Conservation (phyloP, 1,284 basidiomycete genomes). For the Pseudozyma thailandica region DNA sequence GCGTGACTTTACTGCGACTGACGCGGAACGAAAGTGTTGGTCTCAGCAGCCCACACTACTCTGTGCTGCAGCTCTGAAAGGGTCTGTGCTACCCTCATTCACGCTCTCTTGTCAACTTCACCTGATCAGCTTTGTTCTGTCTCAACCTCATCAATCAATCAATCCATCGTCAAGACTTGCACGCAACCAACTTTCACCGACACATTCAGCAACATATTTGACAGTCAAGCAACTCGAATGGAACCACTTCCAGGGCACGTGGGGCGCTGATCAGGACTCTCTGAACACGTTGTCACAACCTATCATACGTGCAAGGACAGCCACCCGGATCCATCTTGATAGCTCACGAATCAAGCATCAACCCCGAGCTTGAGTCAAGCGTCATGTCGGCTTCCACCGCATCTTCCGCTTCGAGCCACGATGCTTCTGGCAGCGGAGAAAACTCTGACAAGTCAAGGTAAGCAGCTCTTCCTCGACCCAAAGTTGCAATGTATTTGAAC, state of each 20-base stretch:
- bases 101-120: neutral
- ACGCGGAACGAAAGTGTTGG: conserved; percentile 26
- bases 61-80: conserved; percentile 12
- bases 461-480: neutral
- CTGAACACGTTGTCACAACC: too few relatives aligned
- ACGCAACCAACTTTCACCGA: neutral
- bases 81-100: conserved; percentile 23
- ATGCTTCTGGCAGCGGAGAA: conserved; percentile 29
- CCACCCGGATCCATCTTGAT: too few relatives aligned
- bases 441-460: conserved; percentile 35
- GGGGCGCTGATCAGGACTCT: too few relatives aligned
- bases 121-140: neutral
- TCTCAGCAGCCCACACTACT: conserved; percentile 12
- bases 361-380: neutral
- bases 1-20: conserved; percentile 1
- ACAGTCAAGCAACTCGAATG: neutral
- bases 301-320: too few relatives aligned
- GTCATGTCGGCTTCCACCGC: conserved; percentile 42
- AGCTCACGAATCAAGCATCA: too few relatives aligned
- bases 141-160: neutral
- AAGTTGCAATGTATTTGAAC: neutral
- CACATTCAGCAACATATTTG: neutral
- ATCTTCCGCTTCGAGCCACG: conserved; percentile 32
- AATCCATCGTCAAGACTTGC: too few relatives aligned
- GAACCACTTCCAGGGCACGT: too few relatives aligned